phyloP scores from a whole-genome alignment of 106 monocot genomes.

The Dendrobium catenatum region DNA sequence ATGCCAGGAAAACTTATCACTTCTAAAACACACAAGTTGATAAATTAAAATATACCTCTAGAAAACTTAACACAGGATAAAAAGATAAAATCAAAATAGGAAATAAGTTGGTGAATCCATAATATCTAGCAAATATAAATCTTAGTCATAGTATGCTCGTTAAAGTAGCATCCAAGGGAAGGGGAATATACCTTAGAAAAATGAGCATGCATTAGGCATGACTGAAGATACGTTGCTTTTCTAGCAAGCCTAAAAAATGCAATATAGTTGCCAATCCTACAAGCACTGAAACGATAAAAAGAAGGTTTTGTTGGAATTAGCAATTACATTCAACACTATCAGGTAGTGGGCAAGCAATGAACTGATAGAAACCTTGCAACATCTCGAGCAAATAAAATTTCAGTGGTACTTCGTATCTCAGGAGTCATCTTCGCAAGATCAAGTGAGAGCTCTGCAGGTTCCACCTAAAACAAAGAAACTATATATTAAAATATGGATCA shows the following conservation, averaged over 20 bases:
- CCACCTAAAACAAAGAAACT: constrained; percentile 53
- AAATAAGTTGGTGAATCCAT: background rate
- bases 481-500: background rate
- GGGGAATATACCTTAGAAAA: constrained; percentile 80
- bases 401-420: constrained; percentile 61
- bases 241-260: constrained; percentile 91
- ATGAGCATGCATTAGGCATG: constrained; percentile 99
- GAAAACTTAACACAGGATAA: background rate
- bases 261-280: constrained; percentile 75
- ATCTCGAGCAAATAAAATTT: constrained; percentile 81
- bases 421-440: constrained; percentile 94
- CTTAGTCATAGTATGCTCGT: background rate
- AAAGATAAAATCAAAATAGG: background rate
- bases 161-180: background rate
- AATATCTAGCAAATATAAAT: constrained; percentile 1
- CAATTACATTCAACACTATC: constrained; percentile 1
- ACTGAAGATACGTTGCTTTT: constrained; percentile 89
- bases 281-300: constrained; percentile 55
- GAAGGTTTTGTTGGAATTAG: background rate
- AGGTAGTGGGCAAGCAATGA: background rate
- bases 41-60: background rate
- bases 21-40: background rate
- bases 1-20: background rate
- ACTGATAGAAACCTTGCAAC: constrained; percentile 64
- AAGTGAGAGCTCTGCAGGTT: constrained; percentile 94